These are phyloP conservation scores for Lasiosphaeria miniovina DNA, from an alignment of 495 filamentous ascomycete genomes.

Conservation along the genomic window DNA sequence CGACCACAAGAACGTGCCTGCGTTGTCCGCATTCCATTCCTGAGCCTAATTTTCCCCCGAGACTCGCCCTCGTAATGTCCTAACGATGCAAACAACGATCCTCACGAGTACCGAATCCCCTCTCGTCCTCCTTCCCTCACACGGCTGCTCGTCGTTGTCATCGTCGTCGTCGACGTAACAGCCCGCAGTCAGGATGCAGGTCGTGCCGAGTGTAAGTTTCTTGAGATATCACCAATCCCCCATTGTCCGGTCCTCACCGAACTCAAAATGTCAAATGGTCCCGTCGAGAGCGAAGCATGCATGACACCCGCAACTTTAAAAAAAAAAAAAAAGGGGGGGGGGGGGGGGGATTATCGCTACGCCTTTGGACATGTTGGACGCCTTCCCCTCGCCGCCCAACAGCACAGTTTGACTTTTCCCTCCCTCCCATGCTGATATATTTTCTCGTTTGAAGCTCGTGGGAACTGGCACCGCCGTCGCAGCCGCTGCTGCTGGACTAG, in stretches of 20 bases:
- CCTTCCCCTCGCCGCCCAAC: not conserved
- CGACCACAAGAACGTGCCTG: conserved; percentile 25
- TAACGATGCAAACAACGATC: conserved; percentile 40
- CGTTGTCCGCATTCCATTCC: conserved; percentile 33
- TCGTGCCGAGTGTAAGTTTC: conserved; percentile 61
- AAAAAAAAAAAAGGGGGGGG: conserved; percentile 1
- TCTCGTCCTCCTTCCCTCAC: conserved; percentile 32
- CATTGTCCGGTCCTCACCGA: not conserved
- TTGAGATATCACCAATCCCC: conserved; percentile 9
- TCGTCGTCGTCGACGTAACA: conserved; percentile 38
- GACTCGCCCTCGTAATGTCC: conserved; percentile 29
- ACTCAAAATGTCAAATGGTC: not conserved
- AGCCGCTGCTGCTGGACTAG: conserved; percentile 54
- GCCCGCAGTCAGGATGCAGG: conserved; percentile 54
- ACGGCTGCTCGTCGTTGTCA: conserved; percentile 39
- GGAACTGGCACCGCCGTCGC: conserved; percentile 58
- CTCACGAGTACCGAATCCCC: conserved; percentile 35
- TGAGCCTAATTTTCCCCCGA: conserved; percentile 18
- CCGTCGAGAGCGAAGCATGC: not conserved
- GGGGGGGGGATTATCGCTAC: not conserved
- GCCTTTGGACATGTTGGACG: not conserved
- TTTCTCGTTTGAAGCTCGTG: conserved; percentile 44
- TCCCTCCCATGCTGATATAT: conserved; percentile 17
- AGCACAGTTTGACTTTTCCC: not conserved
- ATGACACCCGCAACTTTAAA: not conserved